Percentiles rank a stretch among this genome's conserved stretches.
phyloP scores from a whole-genome alignment of 345 rosid genomes.

The Acer negundo region DNA sequence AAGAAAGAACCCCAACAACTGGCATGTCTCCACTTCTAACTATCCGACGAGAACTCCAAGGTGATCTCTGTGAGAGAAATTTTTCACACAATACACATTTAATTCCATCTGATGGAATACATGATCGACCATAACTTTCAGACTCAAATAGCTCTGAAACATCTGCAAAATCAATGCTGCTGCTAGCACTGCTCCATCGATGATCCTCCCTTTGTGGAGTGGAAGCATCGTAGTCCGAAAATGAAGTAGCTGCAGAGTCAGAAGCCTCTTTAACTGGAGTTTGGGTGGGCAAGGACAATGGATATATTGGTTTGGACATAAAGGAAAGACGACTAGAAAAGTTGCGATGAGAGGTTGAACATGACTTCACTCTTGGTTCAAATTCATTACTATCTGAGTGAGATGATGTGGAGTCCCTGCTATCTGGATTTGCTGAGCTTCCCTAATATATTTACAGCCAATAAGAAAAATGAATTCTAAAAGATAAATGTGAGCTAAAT shows the following conservation, averaged over 20 bases:
- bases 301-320: conserved; percentile 62
- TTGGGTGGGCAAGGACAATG: conserved; percentile 44
- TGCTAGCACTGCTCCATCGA: conserved; percentile 58
- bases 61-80: conserved; percentile 56
- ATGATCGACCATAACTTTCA: conserved; percentile 28
- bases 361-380: conserved; percentile 39
- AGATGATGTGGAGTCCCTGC: conserved; percentile 42
- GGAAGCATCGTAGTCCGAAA: conserved; percentile 28
- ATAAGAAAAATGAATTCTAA: conserved; percentile 7
- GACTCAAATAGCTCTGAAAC: conserved; percentile 44
- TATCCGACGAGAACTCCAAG: conserved; percentile 53
- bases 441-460: conserved; percentile 34
- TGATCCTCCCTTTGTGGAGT: conserved; percentile 40
- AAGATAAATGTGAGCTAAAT: conserved; percentile 1
- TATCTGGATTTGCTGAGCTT: conserved; percentile 41
- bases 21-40: conserved; percentile 57
- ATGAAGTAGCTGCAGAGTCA: conserved; percentile 18
- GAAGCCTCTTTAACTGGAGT: conserved; percentile 31
- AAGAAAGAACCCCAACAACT: conserved; percentile 54
- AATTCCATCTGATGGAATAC: conserved; percentile 30
- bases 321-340: conserved; percentile 45
- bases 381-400: conserved; percentile 54
- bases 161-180: conserved; percentile 44
- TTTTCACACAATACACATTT: conserved; percentile 55
- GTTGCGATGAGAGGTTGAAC: conserved; percentile 43